Conservation (phyloP, 2,329 filamentous ascomycete genomes). For the Monosporascus sp. region DNA sequence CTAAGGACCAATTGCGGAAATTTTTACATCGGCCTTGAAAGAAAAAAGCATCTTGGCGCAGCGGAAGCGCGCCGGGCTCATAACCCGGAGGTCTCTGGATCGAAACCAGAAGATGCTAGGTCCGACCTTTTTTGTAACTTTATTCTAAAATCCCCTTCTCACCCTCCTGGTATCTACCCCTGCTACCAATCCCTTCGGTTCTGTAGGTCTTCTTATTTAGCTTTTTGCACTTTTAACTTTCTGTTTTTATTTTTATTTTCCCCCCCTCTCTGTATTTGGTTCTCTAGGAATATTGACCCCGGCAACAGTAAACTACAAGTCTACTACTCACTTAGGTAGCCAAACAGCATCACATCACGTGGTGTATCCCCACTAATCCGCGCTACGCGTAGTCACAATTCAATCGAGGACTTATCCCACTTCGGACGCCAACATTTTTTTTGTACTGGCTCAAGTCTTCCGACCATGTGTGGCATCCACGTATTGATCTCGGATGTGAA, state of each 20-base stretch:
- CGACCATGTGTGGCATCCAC: constrained; percentile 58
- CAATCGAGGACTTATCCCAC: background rate
- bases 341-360: too few species aligned
- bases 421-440: background rate
- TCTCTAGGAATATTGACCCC: too few species aligned
- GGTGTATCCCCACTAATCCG: too few species aligned
- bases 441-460: background rate
- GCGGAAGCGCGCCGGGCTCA: constrained; percentile 30
- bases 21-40: background rate
- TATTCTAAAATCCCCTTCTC: too few species aligned
- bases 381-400: too few species aligned
- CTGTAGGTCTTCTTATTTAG: background rate
- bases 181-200: background rate
- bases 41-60: constrained; percentile 26
- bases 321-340: too few species aligned
- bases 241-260: too few species aligned
- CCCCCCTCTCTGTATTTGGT: too few species aligned
- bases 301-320: too few species aligned
- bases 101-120: constrained; percentile 28
- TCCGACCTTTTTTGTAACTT: constrained; percentile 6
- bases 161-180: background rate
- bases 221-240: background rate
- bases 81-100: constrained; percentile 31
- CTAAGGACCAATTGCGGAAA: accelerated
- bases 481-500: constrained; percentile 38